Percentiles rank a stretch among this genome's conserved stretches.
phyloP scores from a whole-genome alignment of 2,329 filamentous ascomycete species.

The Aspergillus tubingensis region DNA sequence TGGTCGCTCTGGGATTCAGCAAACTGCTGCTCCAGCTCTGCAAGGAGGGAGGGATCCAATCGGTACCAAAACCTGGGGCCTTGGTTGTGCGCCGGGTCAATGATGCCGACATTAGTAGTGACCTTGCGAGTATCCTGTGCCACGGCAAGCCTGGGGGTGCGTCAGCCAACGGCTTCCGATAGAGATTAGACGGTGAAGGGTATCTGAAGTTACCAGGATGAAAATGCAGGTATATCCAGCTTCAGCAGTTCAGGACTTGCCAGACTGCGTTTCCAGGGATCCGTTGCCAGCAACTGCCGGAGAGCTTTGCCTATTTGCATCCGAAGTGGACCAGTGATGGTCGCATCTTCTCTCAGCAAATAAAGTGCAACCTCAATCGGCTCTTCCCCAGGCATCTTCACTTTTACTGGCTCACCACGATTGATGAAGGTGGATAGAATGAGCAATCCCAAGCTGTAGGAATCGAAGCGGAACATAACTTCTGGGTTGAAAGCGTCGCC shows the following conservation, averaged over 20 bases:
- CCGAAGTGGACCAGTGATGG: constrained; percentile 22
- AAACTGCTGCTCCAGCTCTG: constrained; percentile 29
- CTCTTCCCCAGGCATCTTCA: constrained; percentile 15
- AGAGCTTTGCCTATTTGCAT: constrained; percentile 23
- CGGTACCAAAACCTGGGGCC: constrained; percentile 32
- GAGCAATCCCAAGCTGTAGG: constrained; percentile 30
- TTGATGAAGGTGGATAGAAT: constrained; percentile 27
- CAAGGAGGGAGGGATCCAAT: constrained; percentile 25
- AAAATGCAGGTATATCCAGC: constrained; percentile 20
- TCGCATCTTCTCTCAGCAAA: constrained; percentile 17
- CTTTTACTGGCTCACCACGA: constrained; percentile 14
- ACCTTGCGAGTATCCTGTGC: constrained; percentile 17
- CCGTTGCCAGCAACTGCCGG: constrained; percentile 22
- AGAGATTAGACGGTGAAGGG: too few relatives aligned
- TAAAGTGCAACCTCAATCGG: constrained; percentile 15
- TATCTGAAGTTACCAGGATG: constrained; percentile 23
- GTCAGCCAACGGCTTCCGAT: too few relatives aligned
- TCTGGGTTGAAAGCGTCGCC: constrained; percentile 23
- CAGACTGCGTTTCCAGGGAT: constrained; percentile 24
- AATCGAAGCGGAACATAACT: constrained; percentile 30
- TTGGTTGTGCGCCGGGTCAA: constrained; percentile 31
- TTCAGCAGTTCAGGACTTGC: constrained; percentile 24
- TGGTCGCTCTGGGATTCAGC: constrained; percentile 15
- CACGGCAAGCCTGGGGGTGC: constrained; percentile 18
- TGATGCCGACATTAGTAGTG: constrained; percentile 19